phyloP scores from a whole-genome alignment of 2,329 filamentous ascomycete species.

The Scorias spongiosa region DNA sequence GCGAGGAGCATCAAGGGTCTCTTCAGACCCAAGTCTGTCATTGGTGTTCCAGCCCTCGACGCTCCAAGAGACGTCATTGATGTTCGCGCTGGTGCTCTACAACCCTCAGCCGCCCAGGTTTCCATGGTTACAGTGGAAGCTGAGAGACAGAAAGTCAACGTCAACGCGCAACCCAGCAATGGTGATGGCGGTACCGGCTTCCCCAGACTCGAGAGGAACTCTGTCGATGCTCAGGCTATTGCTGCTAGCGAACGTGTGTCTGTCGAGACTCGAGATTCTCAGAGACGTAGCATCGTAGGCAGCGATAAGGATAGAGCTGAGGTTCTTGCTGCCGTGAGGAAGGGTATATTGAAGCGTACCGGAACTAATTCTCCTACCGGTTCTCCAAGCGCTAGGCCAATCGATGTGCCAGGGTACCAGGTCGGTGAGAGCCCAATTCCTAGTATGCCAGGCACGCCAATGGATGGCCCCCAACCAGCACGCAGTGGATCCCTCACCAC shows the following conservation, averaged over 20 bases:
- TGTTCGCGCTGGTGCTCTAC: slow-evolving; percentile 22
- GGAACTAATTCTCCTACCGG: slow-evolving; percentile 47
- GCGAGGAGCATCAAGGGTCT: slow-evolving; percentile 81
- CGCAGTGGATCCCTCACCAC: slow-evolving; percentile 46
- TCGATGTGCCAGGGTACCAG: too few species aligned
- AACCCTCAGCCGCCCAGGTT: slow-evolving; percentile 62
- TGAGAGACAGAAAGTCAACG: slow-evolving; percentile 69
- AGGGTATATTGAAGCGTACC: slow-evolving; percentile 85
- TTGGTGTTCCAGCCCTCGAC: slow-evolving; percentile 62
- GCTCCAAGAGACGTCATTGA: slow-evolving; percentile 32
- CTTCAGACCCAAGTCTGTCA: slow-evolving; percentile 84
- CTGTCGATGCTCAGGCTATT: slow-evolving; percentile 47
- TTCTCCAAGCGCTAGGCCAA: slow-evolving; percentile 46
- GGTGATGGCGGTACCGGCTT: slow-evolving; percentile 62
- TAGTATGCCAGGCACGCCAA: slow-evolving; percentile 76
- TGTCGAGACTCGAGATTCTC: slow-evolving; percentile 43
- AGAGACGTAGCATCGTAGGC: slow-evolving; percentile 76
- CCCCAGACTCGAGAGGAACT: slow-evolving; percentile 71
- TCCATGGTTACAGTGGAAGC: slow-evolving; percentile 95
- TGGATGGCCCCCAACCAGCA: slow-evolving; percentile 61
- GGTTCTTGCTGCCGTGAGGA: slow-evolving; percentile 79
- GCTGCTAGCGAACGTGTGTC: slow-evolving; percentile 16
- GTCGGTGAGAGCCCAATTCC: slow-evolving; percentile 62
- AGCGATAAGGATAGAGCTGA: slow-evolving; percentile 83
- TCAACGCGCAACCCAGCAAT: slow-evolving; percentile 53